Evolutionary conservation across 257 asterid species (phyloP), one percentile per base, ranked within the genome.

Genomic region (Catharanthus roseus): DNA sequence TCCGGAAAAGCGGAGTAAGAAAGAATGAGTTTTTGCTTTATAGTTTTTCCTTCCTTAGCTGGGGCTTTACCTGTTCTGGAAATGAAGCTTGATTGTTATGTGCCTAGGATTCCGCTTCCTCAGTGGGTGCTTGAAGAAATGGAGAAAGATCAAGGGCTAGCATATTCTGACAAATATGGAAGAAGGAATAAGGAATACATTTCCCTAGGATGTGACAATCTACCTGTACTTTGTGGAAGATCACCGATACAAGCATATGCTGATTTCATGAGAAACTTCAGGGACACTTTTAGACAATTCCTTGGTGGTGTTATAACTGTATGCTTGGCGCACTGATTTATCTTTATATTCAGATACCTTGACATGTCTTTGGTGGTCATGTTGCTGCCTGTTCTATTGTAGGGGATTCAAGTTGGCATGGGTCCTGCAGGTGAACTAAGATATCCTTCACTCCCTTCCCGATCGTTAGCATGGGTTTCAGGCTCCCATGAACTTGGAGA

Each of bases 321-420:
- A 84, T 78, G 70, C 72, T 64, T 80, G 44, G 42, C 54, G 49
- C 50, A 42, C 61, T 67, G 73, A 61, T 53, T 45, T 44, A 57
- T 69, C 54, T 18, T 31, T 36, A 12, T 75, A 49, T 69, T 54
- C 53, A 31, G 38, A 29, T 45, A 28, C 60, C 41, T 44, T 34
- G 34, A 67, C 36, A 65, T 66, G 74, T 60, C 44, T 44, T 75
- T 68, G 42, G 67, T 71, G 70, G 74, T 74, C 72, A 66, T 53
- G 51, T 62, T 71, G 53, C 31, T 78, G 42, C 44, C 47, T 39
- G 31, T 67, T 72, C 36, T 19, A 64, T 75, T 79, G 61, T 82
- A 90, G 97, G 93, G 91, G 10, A 82, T 90, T 77, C 97, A 88
- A 90, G 89, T 90, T 68, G 97, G 97, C 65, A 69, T 90, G 79